A percentile compares a stretch with the other conserved stretches of the same genome.
phyloP scores from a whole-genome alignment of 2,329 filamentous ascomycete species.

The Xylaria arbuscula region DNA sequence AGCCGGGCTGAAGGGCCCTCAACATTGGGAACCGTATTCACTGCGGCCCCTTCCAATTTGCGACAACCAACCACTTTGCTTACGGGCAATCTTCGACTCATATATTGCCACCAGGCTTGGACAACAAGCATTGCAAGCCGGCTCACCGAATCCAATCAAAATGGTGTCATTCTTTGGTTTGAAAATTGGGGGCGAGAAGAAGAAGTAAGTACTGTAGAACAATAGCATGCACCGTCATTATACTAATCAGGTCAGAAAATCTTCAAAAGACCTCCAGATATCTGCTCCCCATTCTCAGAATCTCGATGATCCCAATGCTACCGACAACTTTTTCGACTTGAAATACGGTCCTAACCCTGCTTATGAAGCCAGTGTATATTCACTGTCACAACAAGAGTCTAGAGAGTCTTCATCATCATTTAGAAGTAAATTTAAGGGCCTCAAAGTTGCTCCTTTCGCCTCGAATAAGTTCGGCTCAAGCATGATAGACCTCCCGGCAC shows the following conservation, averaged over 20 bases:
- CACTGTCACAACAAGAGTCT: conserved; percentile 55
- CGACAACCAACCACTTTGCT: background rate
- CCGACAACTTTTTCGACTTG: conserved; percentile 33
- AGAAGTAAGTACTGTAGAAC: conserved; percentile 63
- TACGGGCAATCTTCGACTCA: background rate
- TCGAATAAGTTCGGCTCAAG: conserved; percentile 56
- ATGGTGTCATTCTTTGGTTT: conserved; percentile 72
- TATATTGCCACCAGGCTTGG: conserved; percentile 26
- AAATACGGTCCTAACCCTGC: conserved; percentile 26
- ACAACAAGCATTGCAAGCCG: conserved; percentile 3
- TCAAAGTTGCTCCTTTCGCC: conserved; percentile 51
- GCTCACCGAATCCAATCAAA: conserved; percentile 20
- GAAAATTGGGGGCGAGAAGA: conserved; percentile 63
- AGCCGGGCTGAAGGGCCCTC: background rate
- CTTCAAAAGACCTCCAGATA: conserved; percentile 47
- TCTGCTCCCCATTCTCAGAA: conserved; percentile 42
- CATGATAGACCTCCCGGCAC: conserved; percentile 57
- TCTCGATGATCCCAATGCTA: conserved; percentile 25
- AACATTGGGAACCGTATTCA: background rate
- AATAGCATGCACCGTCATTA: conserved; percentile 24
- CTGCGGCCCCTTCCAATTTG: background rate
- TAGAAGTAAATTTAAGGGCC: conserved; percentile 41
- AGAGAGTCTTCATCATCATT: conserved; percentile 50
- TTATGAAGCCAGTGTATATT: conserved; percentile 34
- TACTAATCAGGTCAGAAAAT: conserved; percentile 50